Conservation (phyloP, 192 early-diverging fungal species). For the Funneliformis mosseae region DNA sequence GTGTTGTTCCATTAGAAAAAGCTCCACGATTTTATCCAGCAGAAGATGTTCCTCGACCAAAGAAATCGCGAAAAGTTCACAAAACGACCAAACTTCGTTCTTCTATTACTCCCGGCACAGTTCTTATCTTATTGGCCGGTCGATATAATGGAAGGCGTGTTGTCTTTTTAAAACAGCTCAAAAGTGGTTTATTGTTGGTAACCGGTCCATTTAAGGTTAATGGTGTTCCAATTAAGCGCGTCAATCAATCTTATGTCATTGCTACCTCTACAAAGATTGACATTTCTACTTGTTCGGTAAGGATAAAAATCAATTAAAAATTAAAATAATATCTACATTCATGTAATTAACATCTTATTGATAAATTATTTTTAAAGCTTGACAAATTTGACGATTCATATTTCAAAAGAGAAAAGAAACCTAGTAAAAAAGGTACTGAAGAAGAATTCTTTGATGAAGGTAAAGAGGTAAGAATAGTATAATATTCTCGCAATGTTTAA, state of each 20-base stretch:
- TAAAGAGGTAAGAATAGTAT: conserved; percentile 27
- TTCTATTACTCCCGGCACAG: conserved; percentile 96
- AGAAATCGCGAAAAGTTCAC: conserved; percentile 77
- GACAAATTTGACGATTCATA: conserved; percentile 89
- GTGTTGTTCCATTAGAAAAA: conserved; percentile 70
- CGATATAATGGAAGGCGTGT: conserved; percentile 98
- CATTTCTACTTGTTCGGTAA: conserved; percentile 70
- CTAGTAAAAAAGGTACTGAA: conserved; percentile 79
- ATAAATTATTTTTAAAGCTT: background rate
- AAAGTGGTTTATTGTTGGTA: conserved; percentile 93
- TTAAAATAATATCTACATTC: background rate
- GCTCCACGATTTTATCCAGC: conserved; percentile 81
- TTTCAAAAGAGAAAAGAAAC: conserved; percentile 83
- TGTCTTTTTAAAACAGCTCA: conserved; percentile 97
- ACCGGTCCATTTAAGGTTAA: conserved; percentile 98
- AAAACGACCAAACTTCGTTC: conserved; percentile 76
- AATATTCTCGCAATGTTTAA: background rate
- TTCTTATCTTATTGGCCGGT: conserved; percentile 93
- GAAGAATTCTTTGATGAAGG: conserved; percentile 86
- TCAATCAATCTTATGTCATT: conserved; percentile 99
- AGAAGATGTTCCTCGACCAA: conserved; percentile 79
- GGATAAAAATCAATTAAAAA: background rate
- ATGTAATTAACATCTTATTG: background rate
- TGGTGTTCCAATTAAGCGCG: conserved; percentile 96
- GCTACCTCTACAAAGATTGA: conserved; percentile 99